Evolutionary conservation across 2,329 filamentous ascomycete species (phyloP).

Genomic region (Claviceps lovelessii): DNA sequence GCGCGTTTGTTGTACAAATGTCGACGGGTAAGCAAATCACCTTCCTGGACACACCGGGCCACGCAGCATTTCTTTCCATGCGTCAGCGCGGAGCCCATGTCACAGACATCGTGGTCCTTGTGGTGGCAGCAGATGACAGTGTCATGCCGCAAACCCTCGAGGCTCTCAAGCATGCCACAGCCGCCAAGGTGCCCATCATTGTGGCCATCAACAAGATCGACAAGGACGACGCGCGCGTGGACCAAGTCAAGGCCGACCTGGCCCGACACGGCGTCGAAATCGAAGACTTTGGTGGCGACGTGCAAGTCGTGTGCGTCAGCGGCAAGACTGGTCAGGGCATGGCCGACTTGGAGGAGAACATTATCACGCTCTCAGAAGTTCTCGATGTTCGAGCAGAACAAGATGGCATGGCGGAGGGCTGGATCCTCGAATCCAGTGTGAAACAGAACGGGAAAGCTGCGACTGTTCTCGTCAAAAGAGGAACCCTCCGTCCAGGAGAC

Average conservation of each 20-base stretch:
- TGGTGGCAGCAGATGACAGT: constrained; percentile 92
- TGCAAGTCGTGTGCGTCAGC: constrained; percentile 80
- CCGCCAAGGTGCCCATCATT: constrained; percentile 82
- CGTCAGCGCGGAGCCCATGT: constrained; percentile 88
- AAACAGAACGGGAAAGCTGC: constrained; percentile 75
- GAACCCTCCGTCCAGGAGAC: constrained; percentile 69
- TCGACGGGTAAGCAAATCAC: constrained; percentile 81
- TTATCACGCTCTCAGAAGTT: constrained; percentile 72
- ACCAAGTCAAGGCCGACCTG: constrained; percentile 79
- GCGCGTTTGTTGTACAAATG: constrained; percentile 85
- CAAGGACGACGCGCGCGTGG: constrained; percentile 65
- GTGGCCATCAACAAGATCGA: constrained; percentile 97
- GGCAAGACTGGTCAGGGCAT: constrained; percentile 91
- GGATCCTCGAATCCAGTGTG: constrained; percentile 82
- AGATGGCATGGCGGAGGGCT: constrained; percentile 71
- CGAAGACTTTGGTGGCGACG: constrained; percentile 89
- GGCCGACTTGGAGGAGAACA: constrained; percentile 80
- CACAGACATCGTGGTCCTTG: constrained; percentile 90
- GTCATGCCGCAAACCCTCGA: constrained; percentile 96
- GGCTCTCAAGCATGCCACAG: constrained; percentile 82
- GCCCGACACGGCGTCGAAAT: constrained; percentile 73
- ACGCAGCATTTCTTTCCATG: constrained; percentile 93
- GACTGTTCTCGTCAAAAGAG: constrained; percentile 76
- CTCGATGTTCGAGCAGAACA: constrained; percentile 74
- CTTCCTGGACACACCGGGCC: constrained; percentile 91